Evolutionary conservation across 169 alveolate species (phyloP), one percentile per base, ranked within the genome.

Genomic region (Plasmodium berghei): DNA sequence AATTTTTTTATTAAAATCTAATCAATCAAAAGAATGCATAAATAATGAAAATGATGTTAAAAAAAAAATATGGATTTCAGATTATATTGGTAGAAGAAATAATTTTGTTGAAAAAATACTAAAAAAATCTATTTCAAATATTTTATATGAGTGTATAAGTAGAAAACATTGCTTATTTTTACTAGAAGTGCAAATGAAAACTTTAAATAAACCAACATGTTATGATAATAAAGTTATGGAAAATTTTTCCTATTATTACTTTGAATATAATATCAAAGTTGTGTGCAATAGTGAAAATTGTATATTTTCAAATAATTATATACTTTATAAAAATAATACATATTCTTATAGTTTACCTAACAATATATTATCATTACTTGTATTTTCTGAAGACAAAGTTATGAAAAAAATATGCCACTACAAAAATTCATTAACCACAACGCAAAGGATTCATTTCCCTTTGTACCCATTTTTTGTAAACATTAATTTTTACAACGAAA

Each of bases 121-220:
- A 42, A 75, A 75, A 75, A 75, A 66, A 28, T 58, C 73, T 20
- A 75, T 75, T 6, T 75, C 89, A 6, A 75, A 64, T 20, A 63
- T 75, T 34, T 56, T 75, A 42, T 75, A 75, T 64, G 89, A 75
- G 26, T 75, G 89, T 20, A 75, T 75, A 63, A 75, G 89, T 75
- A 26, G 89, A 12, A 75, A 75, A 52, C 89, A 75, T 34, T 75
- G 89, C 45, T 34, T 75, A 0, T 75, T 75, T 34, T 5, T 75
- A 34, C 42, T 75, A 20, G 77, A 75, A 26, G 89, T 75, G 0
- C 75, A 63, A 49, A 75, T 75, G 89, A 75, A 62, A 75, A 55
- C 34, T 9, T 63, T 75, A 75, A 75, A 24, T 28, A 63, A 56
- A 75, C 89, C 89, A 18, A 63, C 89, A 52, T 75, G 62, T 56